These are phyloP conservation scores for Naumovozyma castellii DNA, from an alignment of 805 yeast genomes.

Conservation along the genomic window DNA sequence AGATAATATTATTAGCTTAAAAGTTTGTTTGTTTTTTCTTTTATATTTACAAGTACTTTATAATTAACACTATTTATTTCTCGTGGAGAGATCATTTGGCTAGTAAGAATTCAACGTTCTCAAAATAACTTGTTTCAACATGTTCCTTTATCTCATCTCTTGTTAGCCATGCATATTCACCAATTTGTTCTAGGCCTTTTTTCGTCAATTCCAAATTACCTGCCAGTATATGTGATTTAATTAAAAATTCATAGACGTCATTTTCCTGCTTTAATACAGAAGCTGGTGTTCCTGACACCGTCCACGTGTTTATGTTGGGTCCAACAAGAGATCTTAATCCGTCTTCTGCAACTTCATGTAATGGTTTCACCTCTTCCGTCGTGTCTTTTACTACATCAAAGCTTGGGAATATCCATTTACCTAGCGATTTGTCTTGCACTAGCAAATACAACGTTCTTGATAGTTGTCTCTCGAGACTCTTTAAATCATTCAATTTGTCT, in stretches of 20 bases:
- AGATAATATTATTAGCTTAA: conserved; percentile 11
- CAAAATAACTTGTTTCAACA: conserved; percentile 47
- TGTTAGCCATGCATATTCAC: conserved; percentile 72
- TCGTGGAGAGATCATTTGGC: conserved; percentile 15
- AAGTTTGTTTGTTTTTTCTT: conserved; percentile 3
- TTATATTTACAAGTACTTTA: conserved; percentile 3
- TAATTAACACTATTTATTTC: neutral
- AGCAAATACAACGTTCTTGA: conserved; percentile 72
- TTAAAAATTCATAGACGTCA: conserved; percentile 46
- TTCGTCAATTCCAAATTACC: conserved; percentile 55
- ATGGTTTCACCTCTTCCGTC: conserved; percentile 36
- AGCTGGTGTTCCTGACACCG: conserved; percentile 84
- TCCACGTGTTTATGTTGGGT: conserved; percentile 68
- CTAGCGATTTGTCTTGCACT: conserved; percentile 36
- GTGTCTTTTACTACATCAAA: conserved; percentile 33
- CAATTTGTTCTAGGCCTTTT: conserved; percentile 27
- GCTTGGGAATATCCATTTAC: conserved; percentile 71
- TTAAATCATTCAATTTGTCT: conserved; percentile 51
- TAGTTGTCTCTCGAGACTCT: conserved; percentile 69
- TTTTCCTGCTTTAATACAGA: conserved; percentile 44
- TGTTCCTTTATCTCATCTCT: conserved; percentile 60
- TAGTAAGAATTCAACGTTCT: conserved; percentile 37
- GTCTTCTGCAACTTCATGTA: conserved; percentile 65
- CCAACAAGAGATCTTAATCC: conserved; percentile 72
- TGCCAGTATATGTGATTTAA: conserved; percentile 81